Base-by-base conservation (phyloP, 495 filamentous ascomycete species). In the Hypoxylon crocopeplum region DNA sequence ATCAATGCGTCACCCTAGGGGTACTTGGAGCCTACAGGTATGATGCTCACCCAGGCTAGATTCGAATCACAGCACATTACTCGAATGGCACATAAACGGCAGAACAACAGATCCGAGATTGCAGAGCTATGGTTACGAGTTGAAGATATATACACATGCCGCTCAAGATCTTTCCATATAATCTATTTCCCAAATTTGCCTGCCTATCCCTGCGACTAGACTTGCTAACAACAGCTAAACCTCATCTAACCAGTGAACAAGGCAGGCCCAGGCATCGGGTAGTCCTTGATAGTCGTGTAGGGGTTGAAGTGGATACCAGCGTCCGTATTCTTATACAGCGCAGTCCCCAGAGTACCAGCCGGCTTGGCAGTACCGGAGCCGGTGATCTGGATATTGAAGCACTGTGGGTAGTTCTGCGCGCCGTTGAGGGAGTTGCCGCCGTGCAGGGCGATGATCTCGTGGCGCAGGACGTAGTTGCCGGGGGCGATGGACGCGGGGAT, bases 381-480 rank as follows among this genome's bases (percentile, higher is more conserved):
- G 5, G 81, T 82, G 58, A 90, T 75, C 57, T 82, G 74, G 51
- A 89, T 69, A 72, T 88, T 89, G 68, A 88, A 71, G 69, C 87
- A 90, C 48, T 86, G 69, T 5, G 86, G 87, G 70, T 89, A 90
- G 74, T 82, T 84, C 74, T 90, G 86, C 1, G 86, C 84, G 16
- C 85, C 85, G 57, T 82, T 72, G 20, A 68, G 50, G 7, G 71
- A 68, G 2, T 53, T 71, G 8, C 80, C 84, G 17, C 77, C 77
- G 74, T 88, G 84, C 13, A 87, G 80, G 8, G 81, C 86, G 46
- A 87, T 86, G 64, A 89, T 84, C 72, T 90, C 87, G 65, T 87
- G 84, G 25, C 87, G 85, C 52, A 89, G 69, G 47, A 90, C 81
- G 58, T 88, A 90, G 75, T 85, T 84, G 20, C 86, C 86, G 7